Evolutionary conservation across 2,329 filamentous ascomycete species (phyloP).

Genomic region (Botrytis squamosa): DNA sequence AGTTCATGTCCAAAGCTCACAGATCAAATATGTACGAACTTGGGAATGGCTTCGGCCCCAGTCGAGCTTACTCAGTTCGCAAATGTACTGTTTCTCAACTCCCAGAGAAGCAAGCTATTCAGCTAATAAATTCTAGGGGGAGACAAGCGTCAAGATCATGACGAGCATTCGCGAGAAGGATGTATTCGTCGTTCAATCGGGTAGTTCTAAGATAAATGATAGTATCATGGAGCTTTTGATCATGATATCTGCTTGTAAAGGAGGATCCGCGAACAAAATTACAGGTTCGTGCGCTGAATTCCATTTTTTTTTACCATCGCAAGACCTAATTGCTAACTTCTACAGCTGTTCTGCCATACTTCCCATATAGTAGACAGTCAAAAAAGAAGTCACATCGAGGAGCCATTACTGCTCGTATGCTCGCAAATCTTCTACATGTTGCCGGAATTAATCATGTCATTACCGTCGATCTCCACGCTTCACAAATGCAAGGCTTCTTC

Average conservation of each 20-base stretch:
- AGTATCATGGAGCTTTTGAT: slow-evolving; percentile 99
- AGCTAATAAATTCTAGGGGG: slow-evolving; percentile 51
- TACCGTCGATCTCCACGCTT: slow-evolving; percentile 92
- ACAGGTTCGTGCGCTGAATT: slow-evolving; percentile 64
- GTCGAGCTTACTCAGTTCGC: slow-evolving; percentile 69
- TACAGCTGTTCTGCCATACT: slow-evolving; percentile 84
- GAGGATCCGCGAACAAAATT: slow-evolving; percentile 93
- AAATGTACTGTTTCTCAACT: slow-evolving; percentile 52
- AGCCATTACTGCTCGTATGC: slow-evolving; percentile 94
- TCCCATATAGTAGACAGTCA: slow-evolving; percentile 98
- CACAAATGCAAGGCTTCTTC: slow-evolving; percentile 99
- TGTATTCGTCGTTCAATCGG: slow-evolving; percentile 98
- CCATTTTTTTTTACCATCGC: not conserved
- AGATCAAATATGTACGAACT: slow-evolving; percentile 64
- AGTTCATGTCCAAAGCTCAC: slow-evolving; percentile 65
- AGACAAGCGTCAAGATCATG: slow-evolving; percentile 67
- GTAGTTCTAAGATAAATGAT: slow-evolving; percentile 94
- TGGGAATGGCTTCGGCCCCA: slow-evolving; percentile 63
- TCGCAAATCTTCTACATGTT: slow-evolving; percentile 89
- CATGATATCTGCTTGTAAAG: slow-evolving; percentile 98
- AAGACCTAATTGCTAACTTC: slow-evolving; percentile 26
- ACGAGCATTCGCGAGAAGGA: slow-evolving; percentile 91
- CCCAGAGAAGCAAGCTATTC: slow-evolving; percentile 22
- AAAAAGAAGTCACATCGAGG: slow-evolving; percentile 98
- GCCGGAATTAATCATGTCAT: slow-evolving; percentile 97